Base-by-base conservation (phyloP, 2,329 filamentous ascomycete genomes). In the Hypomyces perniciosus region DNA sequence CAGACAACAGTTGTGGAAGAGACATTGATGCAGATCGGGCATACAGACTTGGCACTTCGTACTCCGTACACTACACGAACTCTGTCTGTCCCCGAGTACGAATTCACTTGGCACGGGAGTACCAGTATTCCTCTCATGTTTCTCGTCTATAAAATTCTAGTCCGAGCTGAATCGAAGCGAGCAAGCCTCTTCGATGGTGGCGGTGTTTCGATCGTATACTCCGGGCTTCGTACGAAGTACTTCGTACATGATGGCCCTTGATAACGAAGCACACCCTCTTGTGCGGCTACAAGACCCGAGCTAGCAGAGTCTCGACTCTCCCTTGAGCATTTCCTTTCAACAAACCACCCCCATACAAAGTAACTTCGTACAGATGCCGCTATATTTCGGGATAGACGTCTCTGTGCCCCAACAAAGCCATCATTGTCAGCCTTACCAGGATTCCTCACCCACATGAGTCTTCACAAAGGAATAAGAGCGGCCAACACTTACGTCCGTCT, bases 401-500 rank as follows among this genome's bases (percentile, higher is more conserved):
- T 2, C 50, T 52, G 12, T 20, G 3, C 20, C 20, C 20, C 20
- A 20, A 20, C 20, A 20, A 20, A 20, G 20, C 39, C 8, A 27
- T 8, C 8, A 41, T 28, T 10, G 20, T 20, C 8, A 26, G 39
- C 30, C 39, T 28, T 31, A 27, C 28, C 39, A 35, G 8, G 8
- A 13, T 9, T 39, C 31, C 13, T 5, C 28, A 8, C 6, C 10
- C 27, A 8, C 10, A n/a, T n/a, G 29, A 13, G n/a, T 10, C 13
- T 6, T 5, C 5, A 37, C 5, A n/a, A 45, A 34, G 29, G 43
- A 13, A 13, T 12, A 34, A 13, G 35, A 26, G 9, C 31, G 33
- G 33, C 4, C 49, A 29, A 8, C 34, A 75, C 78, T 74, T 54
- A 80, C 78, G 65, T 75, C 57, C 79, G 68, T 57, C 78, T 65